Conservation (phyloP, 2,329 filamentous ascomycete species). For the Tolypocladium sp. region DNA sequence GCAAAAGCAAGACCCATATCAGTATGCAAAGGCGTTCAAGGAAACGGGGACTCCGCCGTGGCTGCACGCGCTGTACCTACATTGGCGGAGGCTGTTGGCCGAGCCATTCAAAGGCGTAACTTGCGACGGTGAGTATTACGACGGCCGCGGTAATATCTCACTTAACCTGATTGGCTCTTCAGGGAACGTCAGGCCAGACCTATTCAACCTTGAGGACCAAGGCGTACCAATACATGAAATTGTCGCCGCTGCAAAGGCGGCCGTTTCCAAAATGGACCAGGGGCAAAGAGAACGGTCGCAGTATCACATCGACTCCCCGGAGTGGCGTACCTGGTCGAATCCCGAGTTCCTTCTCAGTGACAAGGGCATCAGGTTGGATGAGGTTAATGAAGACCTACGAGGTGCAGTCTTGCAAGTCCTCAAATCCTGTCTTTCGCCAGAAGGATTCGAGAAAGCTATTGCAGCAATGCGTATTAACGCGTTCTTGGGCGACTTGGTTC, state of each 20-base stretch:
- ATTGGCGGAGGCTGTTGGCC: slow-evolving; percentile 48
- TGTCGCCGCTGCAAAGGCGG: slow-evolving; percentile 35
- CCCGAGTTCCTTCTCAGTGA: slow-evolving; percentile 63
- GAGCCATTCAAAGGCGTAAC: slow-evolving; percentile 67
- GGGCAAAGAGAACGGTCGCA: slow-evolving; percentile 38
- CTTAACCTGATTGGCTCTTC: background rate
- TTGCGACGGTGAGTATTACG: slow-evolving; percentile 43
- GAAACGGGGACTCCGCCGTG: slow-evolving; percentile 53
- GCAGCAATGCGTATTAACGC: slow-evolving; percentile 66
- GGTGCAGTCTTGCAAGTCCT: slow-evolving; percentile 47
- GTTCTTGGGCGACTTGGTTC: slow-evolving; percentile 61
- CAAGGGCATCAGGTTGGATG: slow-evolving; percentile 64
- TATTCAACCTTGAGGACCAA: slow-evolving; percentile 56
- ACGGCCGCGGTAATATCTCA: slow-evolving; percentile 2
- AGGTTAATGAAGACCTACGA: slow-evolving; percentile 32
- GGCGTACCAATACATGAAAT: slow-evolving; percentile 49
- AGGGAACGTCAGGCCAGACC: slow-evolving; percentile 41
- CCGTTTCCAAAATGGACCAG: slow-evolving; percentile 37
- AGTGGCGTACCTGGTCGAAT: slow-evolving; percentile 65
- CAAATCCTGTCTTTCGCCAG: slow-evolving; percentile 49
- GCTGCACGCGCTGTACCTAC: slow-evolving; percentile 51
- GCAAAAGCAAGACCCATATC: slow-evolving; percentile 51
- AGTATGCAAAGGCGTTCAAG: slow-evolving; percentile 53
- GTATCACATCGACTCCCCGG: slow-evolving; percentile 58
- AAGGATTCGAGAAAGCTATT: slow-evolving; percentile 63